Evolutionary conservation across 2,329 filamentous ascomycete species (phyloP), one percentile per base, ranked within the genome.

Genomic region (Fusarium irregulare): DNA sequence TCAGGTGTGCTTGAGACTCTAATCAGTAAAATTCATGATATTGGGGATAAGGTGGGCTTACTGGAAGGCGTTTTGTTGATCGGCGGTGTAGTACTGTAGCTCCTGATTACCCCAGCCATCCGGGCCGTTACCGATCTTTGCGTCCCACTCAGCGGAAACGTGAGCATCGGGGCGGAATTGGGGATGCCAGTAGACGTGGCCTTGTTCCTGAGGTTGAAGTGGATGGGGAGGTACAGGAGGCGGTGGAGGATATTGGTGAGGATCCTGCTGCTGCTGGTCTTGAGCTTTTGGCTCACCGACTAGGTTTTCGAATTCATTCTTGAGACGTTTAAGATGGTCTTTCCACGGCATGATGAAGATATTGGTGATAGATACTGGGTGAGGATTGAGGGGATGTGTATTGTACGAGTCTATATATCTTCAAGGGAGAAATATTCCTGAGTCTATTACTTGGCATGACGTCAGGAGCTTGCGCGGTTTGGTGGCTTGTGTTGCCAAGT

Each of bases 61-160:
- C 80, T 88, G 82, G 75, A 89, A 89, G 23, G 83, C 83, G 72
- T 89, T 89, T 7, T 79, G 73, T 1, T 81, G 75, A 13, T 78
- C 76, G 34, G 82, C 78, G 8, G 85, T 85, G 75, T 89, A 89
- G 78, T 86, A 84, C 76, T 89, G 83, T 50, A 86, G 79, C 78
- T 89, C 87, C 64, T 87, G 84, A 73, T 89, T 89, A 23, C 87
- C 87, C 87, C 87, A 89, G 40, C 87, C 87, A 72, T 87, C 83
- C n/a, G 82, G 83, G 28, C 87, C 87, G 34, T 84, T 84, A 28
- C 84, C 83, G 48, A 85, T 80, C 75, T 88, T 86, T 30, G 86
- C 83, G 7, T 85, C 79, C 79, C 88, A 89, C 66, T 88, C 83
- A 5, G 79, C 76, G 1, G 80, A 80, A 5, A 89, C 80, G 0